Evolutionary conservation across 345 rosid species (phyloP).

Genomic region (Eucalyptus fibrosa): DNA sequence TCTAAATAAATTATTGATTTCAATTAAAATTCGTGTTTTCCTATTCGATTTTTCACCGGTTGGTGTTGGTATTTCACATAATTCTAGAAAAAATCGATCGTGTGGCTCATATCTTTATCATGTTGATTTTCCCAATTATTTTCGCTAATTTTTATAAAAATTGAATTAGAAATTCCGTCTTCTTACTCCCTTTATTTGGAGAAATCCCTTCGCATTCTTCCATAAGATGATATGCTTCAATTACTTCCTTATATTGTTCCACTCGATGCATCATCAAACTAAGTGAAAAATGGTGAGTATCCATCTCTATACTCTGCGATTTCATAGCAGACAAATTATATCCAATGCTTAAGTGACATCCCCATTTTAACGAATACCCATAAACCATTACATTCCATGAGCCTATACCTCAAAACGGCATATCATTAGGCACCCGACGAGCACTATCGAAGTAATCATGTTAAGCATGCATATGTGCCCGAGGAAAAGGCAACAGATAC

Average conservation of each 20-base stretch:
- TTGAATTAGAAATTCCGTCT: not conserved
- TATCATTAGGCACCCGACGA: rapidly evolving
- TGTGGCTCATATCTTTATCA: rapidly evolving
- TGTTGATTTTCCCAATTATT: too few species aligned
- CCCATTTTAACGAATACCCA: not conserved
- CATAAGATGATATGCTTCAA: not conserved
- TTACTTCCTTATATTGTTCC: not conserved
- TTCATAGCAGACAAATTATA: too few species aligned
- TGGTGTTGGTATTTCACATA: too few species aligned
- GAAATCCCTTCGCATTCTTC: not conserved
- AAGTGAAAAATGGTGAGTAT: not conserved
- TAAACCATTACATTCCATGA: conserved; percentile 1
- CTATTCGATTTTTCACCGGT: rapidly evolving
- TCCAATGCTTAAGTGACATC: too few species aligned
- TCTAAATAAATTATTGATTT: too few species aligned
- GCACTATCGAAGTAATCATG: not conserved
- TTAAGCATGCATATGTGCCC: rapidly evolving
- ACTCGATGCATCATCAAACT: not conserved
- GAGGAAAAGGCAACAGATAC: too few species aligned
- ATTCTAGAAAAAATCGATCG: too few species aligned
- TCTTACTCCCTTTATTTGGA: not conserved
- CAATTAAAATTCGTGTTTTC: rapidly evolving
- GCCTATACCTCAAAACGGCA: not conserved
- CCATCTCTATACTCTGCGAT: not conserved
- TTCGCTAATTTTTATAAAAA: not conserved